Evolutionary conservation across 495 filamentous ascomycete genomes (phyloP).

Genomic region (Hyaloscypha variabilis): DNA sequence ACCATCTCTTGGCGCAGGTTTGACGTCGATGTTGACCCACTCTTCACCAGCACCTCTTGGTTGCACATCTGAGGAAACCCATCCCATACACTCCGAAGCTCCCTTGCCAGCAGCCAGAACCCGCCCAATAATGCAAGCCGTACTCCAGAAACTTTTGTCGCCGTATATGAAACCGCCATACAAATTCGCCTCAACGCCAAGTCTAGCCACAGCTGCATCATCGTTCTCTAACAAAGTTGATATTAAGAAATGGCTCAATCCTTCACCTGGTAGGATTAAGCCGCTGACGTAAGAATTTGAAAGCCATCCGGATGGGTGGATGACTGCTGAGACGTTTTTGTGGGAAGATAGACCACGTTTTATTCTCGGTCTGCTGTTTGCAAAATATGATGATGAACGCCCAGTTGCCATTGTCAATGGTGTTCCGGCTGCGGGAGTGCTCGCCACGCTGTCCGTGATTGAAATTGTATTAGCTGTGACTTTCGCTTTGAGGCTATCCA

Average conservation of each 20-base stretch:
- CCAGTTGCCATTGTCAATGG: constrained; percentile 29
- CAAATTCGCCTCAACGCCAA: constrained; percentile 72
- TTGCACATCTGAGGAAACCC: constrained; percentile 64
- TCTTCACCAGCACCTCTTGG: constrained; percentile 57
- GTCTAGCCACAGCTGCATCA: constrained; percentile 57
- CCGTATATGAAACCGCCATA: constrained; percentile 78
- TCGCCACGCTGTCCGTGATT: constrained; percentile 21
- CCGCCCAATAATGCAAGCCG: constrained; percentile 72
- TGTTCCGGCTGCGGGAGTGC: constrained; percentile 22
- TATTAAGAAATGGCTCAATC: constrained; percentile 75
- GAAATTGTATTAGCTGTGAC: constrained; percentile 21
- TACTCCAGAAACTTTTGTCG: constrained; percentile 81
- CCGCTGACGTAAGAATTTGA: constrained; percentile 79
- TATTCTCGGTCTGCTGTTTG: constrained; percentile 22
- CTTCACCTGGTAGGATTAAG: constrained; percentile 76
- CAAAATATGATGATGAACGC: constrained; percentile 33
- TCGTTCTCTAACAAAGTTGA: constrained; percentile 79
- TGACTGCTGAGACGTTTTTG: constrained; percentile 46
- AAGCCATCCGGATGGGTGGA: constrained; percentile 72
- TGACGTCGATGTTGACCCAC: constrained; percentile 64
- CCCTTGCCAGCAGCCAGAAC: constrained; percentile 68
- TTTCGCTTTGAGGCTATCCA: constrained; percentile 22
- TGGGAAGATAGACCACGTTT: constrained; percentile 32
- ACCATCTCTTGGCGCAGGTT: constrained; percentile 26
- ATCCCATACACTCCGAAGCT: constrained; percentile 76